Evolutionary conservation across 352 stramenopile species (phyloP).

Genomic region (Phytopythium cucurbitacearum): DNA sequence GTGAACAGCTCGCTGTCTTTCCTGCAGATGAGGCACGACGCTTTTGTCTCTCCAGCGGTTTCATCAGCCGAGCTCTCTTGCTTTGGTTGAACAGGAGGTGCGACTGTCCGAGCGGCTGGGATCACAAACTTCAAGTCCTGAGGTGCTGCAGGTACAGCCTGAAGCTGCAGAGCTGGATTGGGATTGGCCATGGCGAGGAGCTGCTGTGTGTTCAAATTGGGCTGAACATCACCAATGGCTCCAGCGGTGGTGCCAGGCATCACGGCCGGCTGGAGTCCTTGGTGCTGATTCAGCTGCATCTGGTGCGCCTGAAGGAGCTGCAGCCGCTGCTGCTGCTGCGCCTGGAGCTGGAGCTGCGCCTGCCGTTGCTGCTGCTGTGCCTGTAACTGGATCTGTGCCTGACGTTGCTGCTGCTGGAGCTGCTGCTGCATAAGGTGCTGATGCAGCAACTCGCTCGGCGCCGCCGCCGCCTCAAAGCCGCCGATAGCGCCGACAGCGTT

Average conservation of each 20-base stretch:
- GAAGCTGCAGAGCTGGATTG: neutral
- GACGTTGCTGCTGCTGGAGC: slow-evolving; percentile 15
- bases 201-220: neutral
- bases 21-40: slow-evolving; percentile 41
- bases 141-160: too few relatives aligned
- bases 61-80: slow-evolving; percentile 10
- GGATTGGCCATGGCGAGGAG: neutral
- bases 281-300: neutral
- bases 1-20: slow-evolving; percentile 46
- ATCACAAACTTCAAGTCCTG: neutral
- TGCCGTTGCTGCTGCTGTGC: slow-evolving; percentile 18
- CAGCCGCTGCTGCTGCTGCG: slow-evolving; percentile 7
- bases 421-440: slow-evolving; percentile 14
- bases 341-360: slow-evolving; percentile 8
- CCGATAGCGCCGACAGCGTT: neutral
- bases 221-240: neutral
- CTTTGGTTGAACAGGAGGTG: neutral
- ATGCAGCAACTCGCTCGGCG: neutral
- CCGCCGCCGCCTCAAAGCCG: neutral
- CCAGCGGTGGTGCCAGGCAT: neutral
- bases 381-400: slow-evolving; percentile 10
- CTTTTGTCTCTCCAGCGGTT: slow-evolving; percentile 15
- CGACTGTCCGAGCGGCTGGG: neutral
- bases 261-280: neutral
- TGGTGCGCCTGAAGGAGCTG: slow-evolving; percentile 7